Conservation (phyloP, 345 rosid species). For the Camelina sativa region DNA sequence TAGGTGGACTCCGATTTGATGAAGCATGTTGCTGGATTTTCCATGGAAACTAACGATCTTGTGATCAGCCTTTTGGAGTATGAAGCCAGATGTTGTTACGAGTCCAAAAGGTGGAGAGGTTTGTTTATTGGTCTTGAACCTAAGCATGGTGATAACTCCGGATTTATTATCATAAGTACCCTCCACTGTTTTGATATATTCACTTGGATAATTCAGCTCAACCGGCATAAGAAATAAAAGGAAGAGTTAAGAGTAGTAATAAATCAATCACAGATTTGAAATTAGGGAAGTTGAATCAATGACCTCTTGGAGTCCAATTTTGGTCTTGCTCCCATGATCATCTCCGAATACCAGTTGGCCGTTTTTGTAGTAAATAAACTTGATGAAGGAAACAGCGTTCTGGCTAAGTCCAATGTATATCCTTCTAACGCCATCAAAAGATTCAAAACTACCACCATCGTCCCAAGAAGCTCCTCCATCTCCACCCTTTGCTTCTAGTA, state of each 20-base stretch:
- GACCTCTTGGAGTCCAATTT: no score
- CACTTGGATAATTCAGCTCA: neutral
- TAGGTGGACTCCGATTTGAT: neutral
- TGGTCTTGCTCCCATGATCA: no score
- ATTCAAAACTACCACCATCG: no score
- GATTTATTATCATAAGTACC: constrained; percentile 15
- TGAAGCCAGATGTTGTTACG: neutral
- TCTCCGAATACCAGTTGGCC: neutral
- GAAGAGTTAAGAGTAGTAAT: no score
- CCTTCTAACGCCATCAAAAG: no score
- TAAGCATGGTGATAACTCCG: constrained; percentile 26
- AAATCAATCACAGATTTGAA: no score
- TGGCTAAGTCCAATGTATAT: no score
- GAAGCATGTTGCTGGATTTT: constrained; percentile 20
- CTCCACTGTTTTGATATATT: constrained; percentile 5
- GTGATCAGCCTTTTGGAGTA: neutral
- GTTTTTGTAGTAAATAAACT: constrained; percentile 24
- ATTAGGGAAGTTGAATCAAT: no score
- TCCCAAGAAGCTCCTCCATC: no score
- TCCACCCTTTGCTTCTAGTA: no score
- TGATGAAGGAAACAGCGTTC: neutral
- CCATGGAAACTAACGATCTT: constrained; percentile 32
- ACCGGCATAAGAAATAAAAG: no score
- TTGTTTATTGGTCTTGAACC: constrained; percentile 16
- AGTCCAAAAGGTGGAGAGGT: constrained; percentile 5